These are phyloP conservation scores for Lanzia echinophila DNA, from an alignment of 2,329 filamentous ascomycete genomes.

Conservation along the genomic window DNA sequence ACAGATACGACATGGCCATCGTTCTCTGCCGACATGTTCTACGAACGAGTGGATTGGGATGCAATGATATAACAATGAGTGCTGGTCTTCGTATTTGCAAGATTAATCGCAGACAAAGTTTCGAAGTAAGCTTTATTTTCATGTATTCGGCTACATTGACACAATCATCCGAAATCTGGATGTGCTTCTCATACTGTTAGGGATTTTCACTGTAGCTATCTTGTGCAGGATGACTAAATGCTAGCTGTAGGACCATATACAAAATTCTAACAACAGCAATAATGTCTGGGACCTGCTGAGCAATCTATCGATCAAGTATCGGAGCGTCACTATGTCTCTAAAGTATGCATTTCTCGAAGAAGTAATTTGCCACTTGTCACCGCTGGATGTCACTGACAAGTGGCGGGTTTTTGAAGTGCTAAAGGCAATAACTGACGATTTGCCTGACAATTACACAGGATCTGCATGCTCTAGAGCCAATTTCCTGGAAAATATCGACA, in stretches of 20 bases:
- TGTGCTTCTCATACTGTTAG: too few species aligned
- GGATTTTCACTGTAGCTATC: not conserved
- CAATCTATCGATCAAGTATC: not conserved
- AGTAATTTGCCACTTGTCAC: not conserved
- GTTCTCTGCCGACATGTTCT: too few species aligned
- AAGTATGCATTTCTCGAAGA: not conserved
- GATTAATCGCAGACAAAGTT: not conserved
- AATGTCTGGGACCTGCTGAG: not conserved
- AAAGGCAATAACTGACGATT: not conserved
- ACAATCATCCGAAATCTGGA: too few species aligned
- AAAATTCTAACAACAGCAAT: not conserved
- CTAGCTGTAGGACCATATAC: not conserved
- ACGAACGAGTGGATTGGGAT: not conserved
- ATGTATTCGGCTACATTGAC: too few species aligned
- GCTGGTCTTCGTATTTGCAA: not conserved
- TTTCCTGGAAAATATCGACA: too few species aligned
- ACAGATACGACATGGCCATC: too few species aligned
- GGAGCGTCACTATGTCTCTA: not conserved
- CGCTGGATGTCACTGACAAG: not conserved
- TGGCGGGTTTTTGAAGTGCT: not conserved
- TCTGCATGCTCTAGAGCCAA: too few species aligned
- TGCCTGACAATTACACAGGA: too few species aligned
- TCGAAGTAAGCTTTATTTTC: not conserved
- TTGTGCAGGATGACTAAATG: not conserved
- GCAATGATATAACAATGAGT: not conserved